These are phyloP conservation scores for Bimuria novae-zelandiae DNA, from an alignment of 2,329 filamentous ascomycete species.

Conservation along the genomic window DNA sequence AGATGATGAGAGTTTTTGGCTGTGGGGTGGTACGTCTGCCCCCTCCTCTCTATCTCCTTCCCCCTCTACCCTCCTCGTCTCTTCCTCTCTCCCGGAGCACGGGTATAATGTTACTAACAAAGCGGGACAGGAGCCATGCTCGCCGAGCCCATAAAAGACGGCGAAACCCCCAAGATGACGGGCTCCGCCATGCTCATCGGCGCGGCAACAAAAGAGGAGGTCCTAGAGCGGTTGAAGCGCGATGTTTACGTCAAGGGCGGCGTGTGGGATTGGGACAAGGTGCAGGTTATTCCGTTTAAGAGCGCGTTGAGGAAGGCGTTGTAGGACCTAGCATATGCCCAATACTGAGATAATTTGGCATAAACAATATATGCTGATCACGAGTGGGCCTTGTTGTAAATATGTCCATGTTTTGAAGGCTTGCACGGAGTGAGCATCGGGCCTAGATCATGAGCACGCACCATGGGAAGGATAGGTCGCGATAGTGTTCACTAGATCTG, in stretches of 20 bases:
- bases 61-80: background rate
- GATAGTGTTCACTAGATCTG: too few relatives aligned
- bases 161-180: conserved; percentile 69
- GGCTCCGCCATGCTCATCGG: conserved; percentile 72
- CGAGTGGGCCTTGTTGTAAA: too few relatives aligned
- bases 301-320: conserved; percentile 51
- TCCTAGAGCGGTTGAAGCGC: conserved; percentile 66
- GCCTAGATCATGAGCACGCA: background rate
- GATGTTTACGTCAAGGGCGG: conserved; percentile 74
- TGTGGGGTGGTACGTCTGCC: conserved; percentile 39
- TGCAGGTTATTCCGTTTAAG: conserved; percentile 56
- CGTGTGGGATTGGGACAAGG: conserved; percentile 73
- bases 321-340: conserved; percentile 20
- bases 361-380: too few relatives aligned
- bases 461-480: too few relatives aligned
- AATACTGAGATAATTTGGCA: background rate
- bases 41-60: background rate
- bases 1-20: conserved; percentile 39
- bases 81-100: background rate
- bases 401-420: too few relatives aligned
- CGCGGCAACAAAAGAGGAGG: conserved; percentile 71
- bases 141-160: conserved; percentile 57
- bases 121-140: conserved; percentile 45
- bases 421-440: background rate
- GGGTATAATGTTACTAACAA: too few relatives aligned